phyloP scores from a whole-genome alignment of 2,329 filamentous ascomycete species.

The Ilyonectria destructans region DNA sequence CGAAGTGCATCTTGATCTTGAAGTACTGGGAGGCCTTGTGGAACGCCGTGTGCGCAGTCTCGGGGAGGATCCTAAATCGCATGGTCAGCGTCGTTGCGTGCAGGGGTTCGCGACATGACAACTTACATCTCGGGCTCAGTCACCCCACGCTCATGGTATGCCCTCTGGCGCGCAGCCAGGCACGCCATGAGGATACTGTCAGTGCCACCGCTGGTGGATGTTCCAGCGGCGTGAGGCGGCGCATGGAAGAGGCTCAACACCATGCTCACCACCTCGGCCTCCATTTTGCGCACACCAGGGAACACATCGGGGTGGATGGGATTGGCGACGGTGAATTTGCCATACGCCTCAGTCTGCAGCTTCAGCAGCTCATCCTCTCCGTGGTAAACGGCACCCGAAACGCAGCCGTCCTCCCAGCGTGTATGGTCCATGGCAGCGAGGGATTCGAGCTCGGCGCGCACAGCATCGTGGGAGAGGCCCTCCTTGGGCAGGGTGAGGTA shows the following conservation, averaged over 20 bases:
- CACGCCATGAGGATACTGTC: slow-evolving; percentile 98
- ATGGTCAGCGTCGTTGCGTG: slow-evolving; percentile 14
- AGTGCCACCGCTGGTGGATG: slow-evolving; percentile 92
- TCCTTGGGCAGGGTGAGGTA: slow-evolving; percentile 86
- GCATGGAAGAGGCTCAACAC: slow-evolving; percentile 91
- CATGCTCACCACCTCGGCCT: slow-evolving; percentile 98
- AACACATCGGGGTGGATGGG: slow-evolving; percentile 99
- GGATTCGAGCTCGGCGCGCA: slow-evolving; percentile 84
- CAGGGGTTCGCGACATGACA: slow-evolving; percentile 4
- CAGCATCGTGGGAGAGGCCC: slow-evolving; percentile 85
- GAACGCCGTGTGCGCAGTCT: slow-evolving; percentile 96
- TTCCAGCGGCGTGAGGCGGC: slow-evolving; percentile 87
- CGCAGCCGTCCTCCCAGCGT: slow-evolving; percentile 95
- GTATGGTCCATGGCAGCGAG: slow-evolving; percentile 93
- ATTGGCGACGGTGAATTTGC: slow-evolving; percentile 94
- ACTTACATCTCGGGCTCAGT: slow-evolving; percentile 94
- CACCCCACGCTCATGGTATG: slow-evolving; percentile 86
- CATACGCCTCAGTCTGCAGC: slow-evolving; percentile 93
- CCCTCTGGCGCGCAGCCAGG: slow-evolving; percentile 91
- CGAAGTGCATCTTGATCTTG: slow-evolving; percentile 93
- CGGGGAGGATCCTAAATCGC: slow-evolving; percentile 84
- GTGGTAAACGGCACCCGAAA: slow-evolving; percentile 97
- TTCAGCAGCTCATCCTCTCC: slow-evolving; percentile 87
- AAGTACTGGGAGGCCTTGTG: slow-evolving; percentile 96
- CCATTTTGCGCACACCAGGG: slow-evolving; percentile 98